phyloP scores from a whole-genome alignment of 768 basidiomycete genomes.

The Leccinellum albellum region DNA sequence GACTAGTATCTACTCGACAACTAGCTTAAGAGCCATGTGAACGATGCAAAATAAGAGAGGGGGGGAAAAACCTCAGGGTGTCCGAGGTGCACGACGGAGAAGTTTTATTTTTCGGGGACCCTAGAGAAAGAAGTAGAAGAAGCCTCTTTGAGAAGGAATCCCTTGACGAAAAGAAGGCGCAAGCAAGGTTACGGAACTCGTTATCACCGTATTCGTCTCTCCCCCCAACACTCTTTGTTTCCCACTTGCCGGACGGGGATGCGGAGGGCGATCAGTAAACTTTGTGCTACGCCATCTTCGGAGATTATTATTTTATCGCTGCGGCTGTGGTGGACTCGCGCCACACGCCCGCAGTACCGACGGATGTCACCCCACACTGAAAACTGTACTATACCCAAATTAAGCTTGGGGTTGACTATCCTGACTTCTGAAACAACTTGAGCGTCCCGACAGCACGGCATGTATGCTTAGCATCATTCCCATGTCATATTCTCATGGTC shows the following conservation, averaged over 20 bases:
- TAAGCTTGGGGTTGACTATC: not conserved
- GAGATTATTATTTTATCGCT: not conserved
- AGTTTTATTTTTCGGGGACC: not conserved
- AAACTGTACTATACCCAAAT: not conserved
- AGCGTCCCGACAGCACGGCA: not conserved
- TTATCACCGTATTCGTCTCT: not conserved
- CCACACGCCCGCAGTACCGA: not conserved
- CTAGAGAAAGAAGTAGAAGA: not conserved
- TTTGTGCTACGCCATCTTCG: not conserved
- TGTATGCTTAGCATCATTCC: not conserved
- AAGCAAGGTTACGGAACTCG: not conserved
- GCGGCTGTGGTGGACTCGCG: not conserved
- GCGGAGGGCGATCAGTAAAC: not conserved
- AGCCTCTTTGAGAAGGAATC: not conserved
- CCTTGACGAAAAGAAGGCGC: not conserved
- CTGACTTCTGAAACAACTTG: not conserved
- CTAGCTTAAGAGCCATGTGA: not conserved
- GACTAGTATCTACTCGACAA: not conserved
- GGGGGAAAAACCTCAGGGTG: not conserved
- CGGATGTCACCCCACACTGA: not conserved
- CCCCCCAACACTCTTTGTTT: not conserved
- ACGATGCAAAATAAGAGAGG: not conserved
- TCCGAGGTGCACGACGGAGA: slow-evolving; percentile 1
- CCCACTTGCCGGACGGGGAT: not conserved
- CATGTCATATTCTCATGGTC: not conserved